A percentile compares a stretch with the other conserved stretches of the same genome.
These are phyloP conservation scores for Chloridella minuta DNA, from an alignment of 352 stramenopile genomes.

Conservation along the genomic window DNA sequence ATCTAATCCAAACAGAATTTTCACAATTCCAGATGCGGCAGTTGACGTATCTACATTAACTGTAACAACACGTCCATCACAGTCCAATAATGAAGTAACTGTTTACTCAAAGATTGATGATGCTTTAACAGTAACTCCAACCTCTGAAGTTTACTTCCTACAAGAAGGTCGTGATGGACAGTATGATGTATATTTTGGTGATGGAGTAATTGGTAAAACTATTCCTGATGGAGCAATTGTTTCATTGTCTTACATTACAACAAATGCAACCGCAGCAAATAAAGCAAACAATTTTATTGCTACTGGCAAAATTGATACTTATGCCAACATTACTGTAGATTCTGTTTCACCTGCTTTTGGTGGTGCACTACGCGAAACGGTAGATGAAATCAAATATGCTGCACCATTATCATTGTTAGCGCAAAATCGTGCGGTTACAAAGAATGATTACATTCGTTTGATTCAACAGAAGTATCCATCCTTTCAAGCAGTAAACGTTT, in stretches of 20 bases:
- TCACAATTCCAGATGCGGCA: neutral
- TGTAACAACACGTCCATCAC: neutral
- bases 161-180: neutral
- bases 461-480: neutral
- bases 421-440: neutral
- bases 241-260: neutral
- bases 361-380: neutral
- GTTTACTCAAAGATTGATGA: neutral
- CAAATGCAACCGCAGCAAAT: neutral
- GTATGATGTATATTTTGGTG: neutral
- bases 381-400: neutral
- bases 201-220: neutral
- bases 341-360: neutral
- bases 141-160: neutral
- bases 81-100: neutral
- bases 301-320: neutral
- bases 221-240: neutral
- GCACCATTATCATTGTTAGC: neutral
- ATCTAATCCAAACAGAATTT: neutral
- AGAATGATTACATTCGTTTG: neutral
- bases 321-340: neutral
- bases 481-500: neutral
- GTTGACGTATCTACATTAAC: neutral
- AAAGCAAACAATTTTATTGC: neutral
- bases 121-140: neutral